Percentiles rank a stretch among this genome's conserved stretches.
These are phyloP conservation scores for Eucalyptus grandis DNA, from an alignment of 345 rosid genomes.

Conservation along the genomic window DNA sequence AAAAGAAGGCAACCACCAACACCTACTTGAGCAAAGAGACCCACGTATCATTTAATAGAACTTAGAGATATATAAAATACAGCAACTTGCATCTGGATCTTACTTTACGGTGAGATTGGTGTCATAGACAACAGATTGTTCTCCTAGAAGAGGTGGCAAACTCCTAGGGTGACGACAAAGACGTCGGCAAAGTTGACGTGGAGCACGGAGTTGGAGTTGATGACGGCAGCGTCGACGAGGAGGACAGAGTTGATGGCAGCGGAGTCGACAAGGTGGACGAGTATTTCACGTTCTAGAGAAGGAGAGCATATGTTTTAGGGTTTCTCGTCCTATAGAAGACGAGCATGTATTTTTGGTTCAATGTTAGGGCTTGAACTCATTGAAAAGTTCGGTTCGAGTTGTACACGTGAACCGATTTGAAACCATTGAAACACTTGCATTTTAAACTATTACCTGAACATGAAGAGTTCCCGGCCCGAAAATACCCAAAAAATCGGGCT, in stretches of 20 bases:
- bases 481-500: neutral
- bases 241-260: neutral
- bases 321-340: neutral
- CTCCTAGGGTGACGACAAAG: neutral
- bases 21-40: neutral
- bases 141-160: neutral
- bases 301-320: neutral
- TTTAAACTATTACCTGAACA: neutral
- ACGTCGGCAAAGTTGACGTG: neutral
- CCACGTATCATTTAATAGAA: neutral
- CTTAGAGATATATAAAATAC: neutral
- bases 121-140: neutral
- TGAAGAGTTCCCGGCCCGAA: neutral
- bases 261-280: neutral
- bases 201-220: neutral
- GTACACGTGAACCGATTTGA: neutral
- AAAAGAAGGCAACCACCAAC: neutral
- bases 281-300: neutral
- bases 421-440: neutral
- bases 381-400: neutral
- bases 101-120: neutral
- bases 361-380: neutral
- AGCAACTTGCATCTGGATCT: neutral
- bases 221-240: neutral
- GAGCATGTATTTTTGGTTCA: neutral